Base-by-base conservation (phyloP, 2,329 filamentous ascomycete genomes). In the Cladosporium sphaerospermum region DNA sequence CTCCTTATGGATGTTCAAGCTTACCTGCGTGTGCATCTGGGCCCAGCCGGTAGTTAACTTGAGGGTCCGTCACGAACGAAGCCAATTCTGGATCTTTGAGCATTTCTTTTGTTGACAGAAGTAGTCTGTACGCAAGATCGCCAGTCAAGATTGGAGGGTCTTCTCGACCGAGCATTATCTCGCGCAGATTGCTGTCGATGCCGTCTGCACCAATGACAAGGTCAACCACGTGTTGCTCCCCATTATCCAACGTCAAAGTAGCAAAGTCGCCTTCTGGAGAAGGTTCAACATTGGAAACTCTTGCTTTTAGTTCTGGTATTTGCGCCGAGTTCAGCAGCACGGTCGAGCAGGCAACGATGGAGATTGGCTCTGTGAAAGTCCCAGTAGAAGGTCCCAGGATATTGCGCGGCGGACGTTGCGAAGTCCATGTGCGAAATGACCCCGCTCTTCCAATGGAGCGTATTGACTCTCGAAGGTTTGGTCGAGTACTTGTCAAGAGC, bases 281-380 rank as follows among this genome's bases (percentile, higher is more conserved):
- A 8, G 51, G 37, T 16, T 59, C 56, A 9, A 81, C 67, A 57
- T 71, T 65, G 3, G 69, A 64, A 0, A 80, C 74, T 42, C 71
- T 69, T 2, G 74, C 66, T 36, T 36, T 71, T 73, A 19, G 73
- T 73, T 13, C 70, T 67, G n/a, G 81, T 57, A 9, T 61, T 64
- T 0, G 71, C 76, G 0, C 79, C 79, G 0, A 81, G 64, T 52
- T 78, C 73, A 3, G 69, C 51, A 3, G 77, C 76, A 34, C 76
- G 63, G 3, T 74, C 67, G 2, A 80, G 59, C 4, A 81, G 65
- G 39, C 71, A 73, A 33, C 64, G 67, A 39, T 81, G 78, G 16
- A 81, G 60, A 55, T 78, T 75, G 2, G 77, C 76, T 9, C 78
- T 72, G 58, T 81, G 78, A 39, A 81, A 80, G 57, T 80, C 78